A percentile compares a stretch with the other conserved stretches of the same genome.
Conservation (phyloP, 169 alveolate species). For the Haemoproteus tartakovskyi region DNA sequence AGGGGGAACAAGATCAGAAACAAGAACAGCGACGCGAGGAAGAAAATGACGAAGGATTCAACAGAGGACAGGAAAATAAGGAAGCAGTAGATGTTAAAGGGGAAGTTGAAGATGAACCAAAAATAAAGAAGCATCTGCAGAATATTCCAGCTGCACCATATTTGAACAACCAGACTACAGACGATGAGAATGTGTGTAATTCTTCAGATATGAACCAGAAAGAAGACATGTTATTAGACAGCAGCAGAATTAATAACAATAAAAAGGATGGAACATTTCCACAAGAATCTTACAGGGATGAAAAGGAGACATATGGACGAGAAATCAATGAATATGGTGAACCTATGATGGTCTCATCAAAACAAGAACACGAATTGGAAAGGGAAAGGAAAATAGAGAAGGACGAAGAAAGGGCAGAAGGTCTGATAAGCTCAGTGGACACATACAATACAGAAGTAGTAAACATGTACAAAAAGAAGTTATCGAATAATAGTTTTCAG, state of each 20-base stretch:
- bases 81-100: not conserved
- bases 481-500: constrained; percentile 7
- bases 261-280: no score
- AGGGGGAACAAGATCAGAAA: not conserved
- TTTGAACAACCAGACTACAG: no score
- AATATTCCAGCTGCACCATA: no score
- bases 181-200: no score
- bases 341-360: no score
- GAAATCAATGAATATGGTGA: not conserved
- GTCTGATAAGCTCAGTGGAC: constrained; percentile 33
- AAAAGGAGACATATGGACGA: no score
- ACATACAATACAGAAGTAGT: constrained; percentile 22
- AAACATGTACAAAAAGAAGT: constrained; percentile 33
- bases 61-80: not conserved
- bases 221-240: no score
- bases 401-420: constrained; percentile 6
- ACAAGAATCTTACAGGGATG: no score
- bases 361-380: not conserved
- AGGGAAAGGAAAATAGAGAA: not conserved
- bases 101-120: not conserved
- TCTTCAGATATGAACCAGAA: no score
- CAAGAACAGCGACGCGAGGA: not conserved
- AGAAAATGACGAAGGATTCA: not conserved
- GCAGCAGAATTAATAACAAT: no score
- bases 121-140: not conserved